A percentile compares a stretch with the other conserved stretches of the same genome.
Evolutionary conservation across 2,329 filamentous ascomycete genomes (phyloP).

Genomic region (Cordyceps javanica): DNA sequence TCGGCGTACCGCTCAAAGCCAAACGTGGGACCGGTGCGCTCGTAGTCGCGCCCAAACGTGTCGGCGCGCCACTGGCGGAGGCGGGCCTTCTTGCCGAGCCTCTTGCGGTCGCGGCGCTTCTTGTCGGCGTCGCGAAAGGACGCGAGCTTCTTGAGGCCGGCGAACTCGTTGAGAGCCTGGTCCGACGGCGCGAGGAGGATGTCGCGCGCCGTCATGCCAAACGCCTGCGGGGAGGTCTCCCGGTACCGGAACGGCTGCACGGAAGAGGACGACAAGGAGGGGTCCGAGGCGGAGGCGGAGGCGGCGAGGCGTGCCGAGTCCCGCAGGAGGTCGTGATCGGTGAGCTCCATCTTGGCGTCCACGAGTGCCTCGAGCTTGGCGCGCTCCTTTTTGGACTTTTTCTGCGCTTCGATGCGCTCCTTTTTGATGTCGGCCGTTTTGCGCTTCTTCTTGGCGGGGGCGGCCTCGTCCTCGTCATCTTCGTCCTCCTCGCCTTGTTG

Average conservation of each 20-base stretch:
- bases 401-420: slow-evolving; percentile 54
- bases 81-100: slow-evolving; percentile 85
- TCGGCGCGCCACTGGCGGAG: slow-evolving; percentile 77
- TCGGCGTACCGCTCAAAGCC: slow-evolving; percentile 42
- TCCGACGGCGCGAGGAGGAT: slow-evolving; percentile 87
- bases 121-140: slow-evolving; percentile 82
- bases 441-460: slow-evolving; percentile 50
- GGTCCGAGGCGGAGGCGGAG: slow-evolving; percentile 14
- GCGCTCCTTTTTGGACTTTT: slow-evolving; percentile 72
- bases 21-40: slow-evolving; percentile 50
- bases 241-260: slow-evolving; percentile 72
- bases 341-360: slow-evolving; percentile 71
- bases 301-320: slow-evolving; percentile 36
- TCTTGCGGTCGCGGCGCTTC: slow-evolving; percentile 84
- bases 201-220: slow-evolving; percentile 82
- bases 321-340: slow-evolving; percentile 54
- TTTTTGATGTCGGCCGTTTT: slow-evolving; percentile 55
- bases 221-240: slow-evolving; percentile 83
- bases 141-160: slow-evolving; percentile 90
- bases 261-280: background rate
- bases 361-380: slow-evolving; percentile 80
- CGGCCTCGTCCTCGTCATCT: slow-evolving; percentile 33
- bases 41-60: slow-evolving; percentile 54
- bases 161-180: slow-evolving; percentile 79
- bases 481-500: slow-evolving; percentile 31